Percentiles rank a stretch among this genome's conserved stretches.
These are phyloP conservation scores for Fusarium buharicum DNA, from an alignment of 2,329 filamentous ascomycete species.

Conservation along the genomic window DNA sequence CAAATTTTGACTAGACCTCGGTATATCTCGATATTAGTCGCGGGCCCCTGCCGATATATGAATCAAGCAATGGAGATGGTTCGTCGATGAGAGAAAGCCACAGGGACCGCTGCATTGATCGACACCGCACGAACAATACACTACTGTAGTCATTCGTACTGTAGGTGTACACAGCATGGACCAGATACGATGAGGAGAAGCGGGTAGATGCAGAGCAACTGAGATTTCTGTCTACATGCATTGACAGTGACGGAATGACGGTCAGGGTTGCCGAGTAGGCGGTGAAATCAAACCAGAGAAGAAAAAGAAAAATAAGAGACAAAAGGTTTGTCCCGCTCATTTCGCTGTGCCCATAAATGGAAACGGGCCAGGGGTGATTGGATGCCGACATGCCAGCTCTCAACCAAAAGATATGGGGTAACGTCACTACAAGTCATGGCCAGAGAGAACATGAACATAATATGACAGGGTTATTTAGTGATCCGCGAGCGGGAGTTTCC, in stretches of 20 bases:
- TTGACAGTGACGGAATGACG: not conserved
- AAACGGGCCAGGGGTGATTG: constrained; percentile 30
- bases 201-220: constrained; percentile 12
- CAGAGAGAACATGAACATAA: not conserved
- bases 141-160: not conserved
- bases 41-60: constrained; percentile 19
- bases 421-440: constrained; percentile 36
- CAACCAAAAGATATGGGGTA: constrained; percentile 32
- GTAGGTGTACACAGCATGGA: constrained; percentile 13
- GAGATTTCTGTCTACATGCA: constrained; percentile 9
- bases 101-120: constrained; percentile 31
- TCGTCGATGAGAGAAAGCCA: constrained; percentile 25
- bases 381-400: constrained; percentile 30
- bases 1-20: not conserved
- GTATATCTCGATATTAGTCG: constrained; percentile 11
- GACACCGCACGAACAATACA: constrained; percentile 6
- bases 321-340: constrained; percentile 19
- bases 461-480: constrained; percentile 10
- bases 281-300: constrained; percentile 25
- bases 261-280: constrained; percentile 18
- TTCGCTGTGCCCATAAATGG: constrained; percentile 36
- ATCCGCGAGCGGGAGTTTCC: too few species aligned
- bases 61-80: constrained; percentile 23
- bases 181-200: constrained; percentile 19
- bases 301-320: not conserved